Percentiles rank a stretch among this genome's conserved stretches.
Conservation (phyloP, 2,329 filamentous ascomycete species). For the Phialophora verrucosa region DNA sequence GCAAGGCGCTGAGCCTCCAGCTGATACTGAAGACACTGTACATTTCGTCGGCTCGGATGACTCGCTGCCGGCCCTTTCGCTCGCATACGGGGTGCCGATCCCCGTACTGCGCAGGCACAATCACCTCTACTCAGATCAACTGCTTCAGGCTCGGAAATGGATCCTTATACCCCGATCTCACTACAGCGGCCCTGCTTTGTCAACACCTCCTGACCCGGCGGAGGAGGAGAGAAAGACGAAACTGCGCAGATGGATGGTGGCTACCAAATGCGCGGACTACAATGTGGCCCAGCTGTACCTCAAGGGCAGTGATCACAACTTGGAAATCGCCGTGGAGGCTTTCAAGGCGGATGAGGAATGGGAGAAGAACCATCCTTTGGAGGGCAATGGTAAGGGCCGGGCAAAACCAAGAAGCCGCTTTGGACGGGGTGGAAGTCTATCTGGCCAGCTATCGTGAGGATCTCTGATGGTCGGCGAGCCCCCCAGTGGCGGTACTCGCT, state of each 20-base stretch:
- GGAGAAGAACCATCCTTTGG: slow-evolving; percentile 71
- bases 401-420: slow-evolving; percentile 6
- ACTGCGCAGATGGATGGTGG: slow-evolving; percentile 78
- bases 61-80: slow-evolving; percentile 69
- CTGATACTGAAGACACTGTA: slow-evolving; percentile 61
- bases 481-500: not conserved
- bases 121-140: slow-evolving; percentile 72
- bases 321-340: slow-evolving; percentile 66
- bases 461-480: not conserved
- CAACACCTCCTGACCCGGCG: slow-evolving; percentile 52
- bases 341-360: slow-evolving; percentile 76
- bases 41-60: slow-evolving; percentile 79
- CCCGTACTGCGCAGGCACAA: slow-evolving; percentile 69
- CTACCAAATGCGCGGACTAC: slow-evolving; percentile 67
- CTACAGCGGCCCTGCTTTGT: slow-evolving; percentile 62
- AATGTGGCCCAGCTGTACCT: slow-evolving; percentile 77
- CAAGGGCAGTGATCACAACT: slow-evolving; percentile 67
- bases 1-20: slow-evolving; percentile 13
- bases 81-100: slow-evolving; percentile 73
- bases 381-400: slow-evolving; percentile 46
- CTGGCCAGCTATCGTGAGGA: slow-evolving; percentile 34
- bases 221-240: slow-evolving; percentile 75
- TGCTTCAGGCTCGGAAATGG: slow-evolving; percentile 71
- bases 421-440: slow-evolving; percentile 29
- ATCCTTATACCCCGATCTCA: slow-evolving; percentile 73